Conservation (phyloP, 352 stramenopile genomes). For the Pythium phragmiticola region DNA sequence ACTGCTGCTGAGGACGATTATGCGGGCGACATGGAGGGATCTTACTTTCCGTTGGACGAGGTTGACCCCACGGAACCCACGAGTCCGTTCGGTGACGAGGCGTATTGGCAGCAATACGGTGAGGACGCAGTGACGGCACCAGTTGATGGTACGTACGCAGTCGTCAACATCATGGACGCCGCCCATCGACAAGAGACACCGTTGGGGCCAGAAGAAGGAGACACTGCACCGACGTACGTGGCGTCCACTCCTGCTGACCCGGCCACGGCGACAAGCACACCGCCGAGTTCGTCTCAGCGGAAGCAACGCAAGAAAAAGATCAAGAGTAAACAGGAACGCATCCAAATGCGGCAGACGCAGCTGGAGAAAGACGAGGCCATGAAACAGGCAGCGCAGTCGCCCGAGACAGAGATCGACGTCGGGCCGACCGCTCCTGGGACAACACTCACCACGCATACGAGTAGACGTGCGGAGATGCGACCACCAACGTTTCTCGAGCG, state of each 20-base stretch:
- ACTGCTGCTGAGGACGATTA: background rate
- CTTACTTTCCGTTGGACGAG: constrained; percentile 25
- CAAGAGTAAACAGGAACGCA: constrained; percentile 55
- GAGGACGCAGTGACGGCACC: background rate
- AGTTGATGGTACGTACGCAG: background rate
- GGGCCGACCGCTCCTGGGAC: background rate
- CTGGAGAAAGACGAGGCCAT: constrained; percentile 57
- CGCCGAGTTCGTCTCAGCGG: constrained; percentile 1
- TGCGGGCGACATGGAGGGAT: background rate
- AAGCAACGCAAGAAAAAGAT: constrained; percentile 19
- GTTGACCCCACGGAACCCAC: constrained; percentile 3
- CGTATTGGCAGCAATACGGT: constrained; percentile 46
- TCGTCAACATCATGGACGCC: background rate
- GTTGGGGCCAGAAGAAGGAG: background rate
- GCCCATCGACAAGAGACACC: background rate
- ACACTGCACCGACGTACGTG: background rate
- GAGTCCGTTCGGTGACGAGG: constrained; percentile 44
- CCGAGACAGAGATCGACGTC: background rate
- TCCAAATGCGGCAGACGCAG: constrained; percentile 47
- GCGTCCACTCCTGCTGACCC: background rate
- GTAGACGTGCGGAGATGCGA: background rate
- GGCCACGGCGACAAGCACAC: background rate
- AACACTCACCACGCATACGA: background rate
- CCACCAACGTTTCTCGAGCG: constrained; percentile 45
- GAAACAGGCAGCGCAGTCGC: background rate